phyloP scores from a whole-genome alignment of 768 basidiomycete species.

The Rhizopogon vesiculosus region DNA sequence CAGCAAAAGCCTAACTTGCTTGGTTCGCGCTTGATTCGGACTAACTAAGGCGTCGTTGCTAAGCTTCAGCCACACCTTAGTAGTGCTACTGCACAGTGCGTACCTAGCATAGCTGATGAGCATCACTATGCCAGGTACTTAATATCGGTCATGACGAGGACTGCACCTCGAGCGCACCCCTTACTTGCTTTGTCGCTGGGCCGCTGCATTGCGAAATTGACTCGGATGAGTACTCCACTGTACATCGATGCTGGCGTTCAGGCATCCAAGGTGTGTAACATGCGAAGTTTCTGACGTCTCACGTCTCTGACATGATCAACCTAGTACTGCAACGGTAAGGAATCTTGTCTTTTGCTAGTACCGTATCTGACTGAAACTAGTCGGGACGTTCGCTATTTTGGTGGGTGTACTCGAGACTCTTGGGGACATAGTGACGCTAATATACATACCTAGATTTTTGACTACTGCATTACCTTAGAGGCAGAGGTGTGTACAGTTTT shows the following conservation, averaged over 20 bases:
- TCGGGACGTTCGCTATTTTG: background rate
- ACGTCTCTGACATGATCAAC: background rate
- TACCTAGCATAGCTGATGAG: no score
- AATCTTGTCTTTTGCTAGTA: background rate
- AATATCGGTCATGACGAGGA: no score
- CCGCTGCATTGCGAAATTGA: no score
- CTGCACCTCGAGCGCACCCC: no score
- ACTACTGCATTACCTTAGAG: slow-evolving; percentile 20
- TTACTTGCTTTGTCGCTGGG: no score
- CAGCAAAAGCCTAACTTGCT: no score
- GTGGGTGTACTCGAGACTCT: background rate
- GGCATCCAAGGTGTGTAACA: background rate
- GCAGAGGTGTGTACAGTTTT: slow-evolving; percentile 12
- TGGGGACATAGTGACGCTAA: background rate
- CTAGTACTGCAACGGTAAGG: background rate
- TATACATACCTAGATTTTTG: slow-evolving; percentile 3
- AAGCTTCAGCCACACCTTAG: no score
- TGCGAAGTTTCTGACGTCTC: background rate
- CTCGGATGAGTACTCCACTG: background rate
- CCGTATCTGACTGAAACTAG: background rate
- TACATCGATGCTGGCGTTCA: background rate
- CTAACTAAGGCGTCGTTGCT: no score
- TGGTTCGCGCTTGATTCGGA: no score
- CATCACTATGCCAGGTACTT: background rate
- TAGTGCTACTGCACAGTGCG: no score